These are phyloP conservation scores for Penicillium roqueforti DNA, from an alignment of 495 filamentous ascomycete genomes.

Conservation along the genomic window DNA sequence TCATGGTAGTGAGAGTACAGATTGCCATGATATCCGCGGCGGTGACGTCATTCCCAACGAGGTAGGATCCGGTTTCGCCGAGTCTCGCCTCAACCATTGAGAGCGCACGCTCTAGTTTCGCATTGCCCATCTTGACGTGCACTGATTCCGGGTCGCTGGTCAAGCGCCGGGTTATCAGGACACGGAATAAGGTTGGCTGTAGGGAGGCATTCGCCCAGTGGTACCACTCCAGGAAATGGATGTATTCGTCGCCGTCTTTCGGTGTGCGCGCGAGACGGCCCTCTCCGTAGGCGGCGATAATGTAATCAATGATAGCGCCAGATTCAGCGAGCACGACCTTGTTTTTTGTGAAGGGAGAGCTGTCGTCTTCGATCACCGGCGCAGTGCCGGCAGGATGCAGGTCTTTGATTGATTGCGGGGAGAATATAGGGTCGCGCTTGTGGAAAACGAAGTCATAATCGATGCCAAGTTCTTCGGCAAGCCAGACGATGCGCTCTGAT, in stretches of 20 bases:
- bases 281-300: constrained; percentile 47
- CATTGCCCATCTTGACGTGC: constrained; percentile 10
- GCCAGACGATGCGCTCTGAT: constrained; percentile 59
- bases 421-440: constrained; percentile 46
- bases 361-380: constrained; percentile 52
- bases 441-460: constrained; percentile 50
- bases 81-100: constrained; percentile 43
- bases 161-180: constrained; percentile 14
- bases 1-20: constrained; percentile 51
- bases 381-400: constrained; percentile 50
- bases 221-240: constrained; percentile 58
- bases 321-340: constrained; percentile 46
- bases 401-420: constrained; percentile 49
- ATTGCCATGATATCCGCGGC: constrained; percentile 59
- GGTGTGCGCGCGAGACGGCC: constrained; percentile 42
- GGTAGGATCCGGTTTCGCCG: constrained; percentile 38
- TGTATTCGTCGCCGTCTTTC: constrained; percentile 38
- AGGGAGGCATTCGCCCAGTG: constrained; percentile 58
- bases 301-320: constrained; percentile 53
- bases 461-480: constrained; percentile 58
- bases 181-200: constrained; percentile 35
- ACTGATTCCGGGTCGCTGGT: constrained; percentile 10
- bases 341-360: constrained; percentile 29
- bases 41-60: constrained; percentile 58
- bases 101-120: constrained; percentile 21